These are phyloP conservation scores for Dacryopinax spathularia DNA, from an alignment of 768 basidiomycete species.

Conservation along the genomic window DNA sequence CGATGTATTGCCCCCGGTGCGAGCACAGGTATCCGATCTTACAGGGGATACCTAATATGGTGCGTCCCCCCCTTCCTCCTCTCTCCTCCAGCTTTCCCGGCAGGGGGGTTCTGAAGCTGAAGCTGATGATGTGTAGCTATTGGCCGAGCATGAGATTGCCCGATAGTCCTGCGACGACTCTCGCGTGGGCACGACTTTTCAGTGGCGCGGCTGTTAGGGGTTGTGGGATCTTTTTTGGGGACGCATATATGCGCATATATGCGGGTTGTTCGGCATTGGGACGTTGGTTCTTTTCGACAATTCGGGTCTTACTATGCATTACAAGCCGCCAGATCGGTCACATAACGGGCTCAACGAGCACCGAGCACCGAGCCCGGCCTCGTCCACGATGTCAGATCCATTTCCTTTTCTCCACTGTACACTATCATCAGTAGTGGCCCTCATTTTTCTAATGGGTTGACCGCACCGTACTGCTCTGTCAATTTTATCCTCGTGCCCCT, in stretches of 20 bases:
- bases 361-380: too few species aligned
- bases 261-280: too few species aligned
- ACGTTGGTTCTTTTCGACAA: too few species aligned
- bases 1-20: constrained; percentile 89
- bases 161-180: constrained; percentile 14
- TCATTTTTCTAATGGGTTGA: neutral
- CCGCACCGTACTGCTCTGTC: neutral
- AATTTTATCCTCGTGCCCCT: too few species aligned
- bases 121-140: constrained; percentile 36
- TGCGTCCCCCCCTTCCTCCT: constrained; percentile 22
- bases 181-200: neutral
- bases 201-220: too few species aligned
- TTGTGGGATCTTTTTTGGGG: neutral
- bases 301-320: too few species aligned
- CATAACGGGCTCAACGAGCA: too few species aligned
- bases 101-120: constrained; percentile 1
- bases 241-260: too few species aligned
- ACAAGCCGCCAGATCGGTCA: too few species aligned
- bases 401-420: too few species aligned
- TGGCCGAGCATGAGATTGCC: constrained; percentile 73
- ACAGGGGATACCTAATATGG: constrained; percentile 98
- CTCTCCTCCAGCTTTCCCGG: neutral
- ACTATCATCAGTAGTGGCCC: neutral
- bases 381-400: too few species aligned
- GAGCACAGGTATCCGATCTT: constrained; percentile 77